A percentile compares a stretch with the other conserved stretches of the same genome.
Conservation (phyloP, 768 basidiomycete genomes). For the Cystobasidiopsis lactophilus region DNA sequence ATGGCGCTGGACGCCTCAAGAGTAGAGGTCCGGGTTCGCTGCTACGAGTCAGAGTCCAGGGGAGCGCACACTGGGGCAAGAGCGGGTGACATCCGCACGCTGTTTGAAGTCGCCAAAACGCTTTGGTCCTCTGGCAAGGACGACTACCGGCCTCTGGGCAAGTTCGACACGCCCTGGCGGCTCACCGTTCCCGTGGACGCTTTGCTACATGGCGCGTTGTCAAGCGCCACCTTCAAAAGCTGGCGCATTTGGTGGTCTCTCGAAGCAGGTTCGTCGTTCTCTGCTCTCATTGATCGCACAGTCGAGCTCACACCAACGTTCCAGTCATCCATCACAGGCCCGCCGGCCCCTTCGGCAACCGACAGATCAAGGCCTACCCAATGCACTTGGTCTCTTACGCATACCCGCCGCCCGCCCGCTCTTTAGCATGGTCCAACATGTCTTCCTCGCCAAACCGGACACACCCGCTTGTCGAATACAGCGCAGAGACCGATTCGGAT, state of each 20-base stretch:
- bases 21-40: constrained; percentile 51
- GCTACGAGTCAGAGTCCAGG: constrained; percentile 54
- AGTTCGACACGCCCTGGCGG: constrained; percentile 47
- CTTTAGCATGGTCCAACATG: constrained; percentile 9
- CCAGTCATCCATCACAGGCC: constrained; percentile 47
- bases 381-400: constrained; percentile 51
- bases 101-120: neutral
- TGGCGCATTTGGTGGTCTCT: constrained; percentile 64
- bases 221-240: constrained; percentile 49
- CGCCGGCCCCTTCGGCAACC: constrained; percentile 42
- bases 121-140: constrained; percentile 21
- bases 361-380: constrained; percentile 48
- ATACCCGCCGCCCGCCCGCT: constrained; percentile 27
- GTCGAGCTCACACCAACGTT: neutral
- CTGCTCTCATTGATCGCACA: constrained; percentile 9
- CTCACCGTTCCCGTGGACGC: constrained; percentile 40
- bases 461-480: neutral
- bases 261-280: constrained; percentile 44
- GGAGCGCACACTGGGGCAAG: constrained; percentile 30
- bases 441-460: neutral
- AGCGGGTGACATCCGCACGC: neutral
- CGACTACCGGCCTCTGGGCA: constrained; percentile 40
- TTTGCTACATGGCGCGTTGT: constrained; percentile 27
- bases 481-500: constrained; percentile 1
- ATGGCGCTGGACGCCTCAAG: constrained; percentile 45